Evolutionary conservation across 1,139 yeast genomes (phyloP).

Genomic region (Suhomyces anneliseae): DNA sequence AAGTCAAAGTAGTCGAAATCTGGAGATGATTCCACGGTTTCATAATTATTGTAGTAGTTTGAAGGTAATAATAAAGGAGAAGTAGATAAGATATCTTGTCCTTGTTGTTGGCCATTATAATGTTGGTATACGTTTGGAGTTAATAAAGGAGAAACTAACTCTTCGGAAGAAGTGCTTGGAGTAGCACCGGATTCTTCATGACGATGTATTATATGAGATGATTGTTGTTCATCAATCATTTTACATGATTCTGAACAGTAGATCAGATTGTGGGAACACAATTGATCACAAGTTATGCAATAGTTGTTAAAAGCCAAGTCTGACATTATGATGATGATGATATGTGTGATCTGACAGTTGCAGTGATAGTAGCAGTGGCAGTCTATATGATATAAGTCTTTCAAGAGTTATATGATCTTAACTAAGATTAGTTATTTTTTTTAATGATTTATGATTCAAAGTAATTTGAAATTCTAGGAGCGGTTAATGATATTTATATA

Average conservation of each 20-base stretch:
- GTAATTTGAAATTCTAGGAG: not conserved
- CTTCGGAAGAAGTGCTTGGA: constrained; percentile 20
- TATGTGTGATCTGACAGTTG: too few relatives aligned
- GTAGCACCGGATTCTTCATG: constrained; percentile 24
- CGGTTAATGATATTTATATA: constrained; percentile 11
- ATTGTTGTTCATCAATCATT: constrained; percentile 38
- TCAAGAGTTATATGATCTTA: not conserved
- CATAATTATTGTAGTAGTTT: constrained; percentile 5
- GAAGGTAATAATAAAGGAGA: constrained; percentile 23
- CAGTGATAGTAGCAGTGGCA: too few relatives aligned
- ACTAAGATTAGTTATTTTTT: not conserved
- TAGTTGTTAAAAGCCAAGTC: constrained; percentile 62
- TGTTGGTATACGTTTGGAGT: constrained; percentile 37
- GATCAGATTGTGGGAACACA: constrained; percentile 50
- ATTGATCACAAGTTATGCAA: constrained; percentile 64
- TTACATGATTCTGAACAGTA: constrained; percentile 65
- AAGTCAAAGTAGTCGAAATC: constrained; percentile 37
- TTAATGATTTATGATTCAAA: not conserved
- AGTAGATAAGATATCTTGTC: constrained; percentile 15
- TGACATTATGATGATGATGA: constrained; percentile 20
- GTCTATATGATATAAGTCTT: too few relatives aligned
- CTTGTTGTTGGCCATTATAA: constrained; percentile 11
- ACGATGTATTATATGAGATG: constrained; percentile 10
- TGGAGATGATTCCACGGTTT: constrained; percentile 2
- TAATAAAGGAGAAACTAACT: constrained; percentile 37